A percentile compares a stretch with the other conserved stretches of the same genome.
Conservation (phyloP, 306 rosid genomes). For the Canavalia gladiata region DNA sequence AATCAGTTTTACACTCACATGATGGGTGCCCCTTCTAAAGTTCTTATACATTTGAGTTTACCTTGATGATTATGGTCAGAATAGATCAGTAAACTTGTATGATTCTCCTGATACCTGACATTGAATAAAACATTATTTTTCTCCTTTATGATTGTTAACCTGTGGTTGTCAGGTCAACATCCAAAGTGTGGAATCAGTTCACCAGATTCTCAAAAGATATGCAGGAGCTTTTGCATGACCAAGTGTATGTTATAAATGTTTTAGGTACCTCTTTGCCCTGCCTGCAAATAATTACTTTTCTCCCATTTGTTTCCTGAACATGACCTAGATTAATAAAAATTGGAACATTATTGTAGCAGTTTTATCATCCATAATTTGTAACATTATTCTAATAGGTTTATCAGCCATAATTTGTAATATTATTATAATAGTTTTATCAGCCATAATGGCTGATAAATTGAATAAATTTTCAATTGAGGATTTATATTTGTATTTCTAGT, state of each 20-base stretch:
- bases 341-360: conserved; percentile 1
- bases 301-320: conserved; percentile 36
- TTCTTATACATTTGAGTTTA: conserved; percentile 25
- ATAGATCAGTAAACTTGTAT: conserved; percentile 31
- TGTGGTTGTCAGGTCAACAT: conserved; percentile 60
- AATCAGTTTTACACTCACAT: conserved; percentile 16
- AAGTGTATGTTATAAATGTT: conserved; percentile 80
- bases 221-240: conserved; percentile 75
- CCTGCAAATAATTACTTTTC: conserved; percentile 15
- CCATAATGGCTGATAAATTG: neutral
- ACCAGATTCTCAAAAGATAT: conserved; percentile 70
- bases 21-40: conserved; percentile 5
- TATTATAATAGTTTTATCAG: neutral
- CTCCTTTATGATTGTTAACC: conserved; percentile 15
- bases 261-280: conserved; percentile 67
- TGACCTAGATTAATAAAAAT: neutral
- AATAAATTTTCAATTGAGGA: conserved; percentile 12
- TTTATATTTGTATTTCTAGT: conserved; percentile 23
- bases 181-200: conserved; percentile 60
- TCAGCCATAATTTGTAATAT: neutral
- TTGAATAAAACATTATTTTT: conserved; percentile 34
- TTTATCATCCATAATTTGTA: neutral
- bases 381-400: neutral
- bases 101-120: conserved; percentile 37
- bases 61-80: conserved; percentile 38